Percentiles rank a stretch among this genome's conserved stretches.
These are phyloP conservation scores for Bimuria novae-zelandiae DNA, from an alignment of 2,329 filamentous ascomycete species.

Conservation along the genomic window DNA sequence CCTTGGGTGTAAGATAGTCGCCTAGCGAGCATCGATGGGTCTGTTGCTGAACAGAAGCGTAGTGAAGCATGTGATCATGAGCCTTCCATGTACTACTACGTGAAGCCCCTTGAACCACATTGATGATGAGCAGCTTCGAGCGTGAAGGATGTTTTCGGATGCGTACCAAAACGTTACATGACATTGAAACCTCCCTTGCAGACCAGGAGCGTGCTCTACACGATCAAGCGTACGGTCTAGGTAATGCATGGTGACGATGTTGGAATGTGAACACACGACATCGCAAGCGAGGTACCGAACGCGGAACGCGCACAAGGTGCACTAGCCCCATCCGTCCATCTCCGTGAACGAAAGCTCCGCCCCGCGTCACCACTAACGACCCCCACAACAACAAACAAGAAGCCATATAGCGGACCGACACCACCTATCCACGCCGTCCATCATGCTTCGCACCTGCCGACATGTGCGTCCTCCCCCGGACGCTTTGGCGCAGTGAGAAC, in stretches of 20 bases:
- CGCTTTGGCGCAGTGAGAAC: neutral
- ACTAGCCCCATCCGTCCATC: conserved; percentile 29
- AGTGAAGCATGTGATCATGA: conserved; percentile 25
- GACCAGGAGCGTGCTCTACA: neutral
- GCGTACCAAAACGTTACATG: too few relatives aligned
- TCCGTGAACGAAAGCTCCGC: conserved; percentile 34
- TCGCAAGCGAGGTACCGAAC: neutral
- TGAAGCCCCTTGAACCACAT: too few relatives aligned
- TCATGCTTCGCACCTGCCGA: conserved; percentile 28
- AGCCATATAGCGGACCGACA: conserved; percentile 7
- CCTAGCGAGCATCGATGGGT: conserved; percentile 29
- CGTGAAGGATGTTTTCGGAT: too few relatives aligned
- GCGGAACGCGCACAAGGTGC: conserved; percentile 9
- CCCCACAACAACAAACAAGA: conserved; percentile 15
- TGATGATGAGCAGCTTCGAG: too few relatives aligned
- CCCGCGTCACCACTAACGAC: conserved; percentile 18
- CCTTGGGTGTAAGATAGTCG: conserved; percentile 28
- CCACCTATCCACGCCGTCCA: conserved; percentile 9
- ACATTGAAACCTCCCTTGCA: neutral
- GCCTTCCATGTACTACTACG: too few relatives aligned
- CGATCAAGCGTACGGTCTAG: neutral
- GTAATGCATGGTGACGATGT: neutral
- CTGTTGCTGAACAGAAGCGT: conserved; percentile 12
- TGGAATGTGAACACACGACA: neutral
- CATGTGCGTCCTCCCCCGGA: conserved; percentile 24